A percentile compares a stretch with the other conserved stretches of the same genome.
phyloP scores from a whole-genome alignment of 805 yeast species.

The Wickerhamiella musiphila region DNA sequence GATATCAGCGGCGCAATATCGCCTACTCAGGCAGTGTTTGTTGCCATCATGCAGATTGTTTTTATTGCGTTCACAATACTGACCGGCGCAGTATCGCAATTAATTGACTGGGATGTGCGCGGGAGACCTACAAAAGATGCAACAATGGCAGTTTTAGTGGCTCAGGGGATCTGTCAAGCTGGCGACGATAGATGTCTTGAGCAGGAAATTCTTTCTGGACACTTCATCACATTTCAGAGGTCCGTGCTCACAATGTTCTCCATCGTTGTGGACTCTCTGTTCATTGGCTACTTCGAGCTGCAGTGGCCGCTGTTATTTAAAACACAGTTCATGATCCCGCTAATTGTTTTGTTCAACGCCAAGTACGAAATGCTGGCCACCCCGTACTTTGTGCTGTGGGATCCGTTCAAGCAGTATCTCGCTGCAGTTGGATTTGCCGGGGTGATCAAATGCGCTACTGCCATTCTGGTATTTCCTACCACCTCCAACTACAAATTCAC shows the following conservation, averaged over 20 bases:
- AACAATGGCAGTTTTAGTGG: slow-evolving; percentile 7
- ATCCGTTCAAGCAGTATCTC: slow-evolving; percentile 9
- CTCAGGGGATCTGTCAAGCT: slow-evolving; percentile 12
- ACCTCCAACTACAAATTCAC: slow-evolving; percentile 16
- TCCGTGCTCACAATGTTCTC: slow-evolving; percentile 16
- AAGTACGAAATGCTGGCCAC: slow-evolving; percentile 10
- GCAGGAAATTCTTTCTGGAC: slow-evolving; percentile 12
- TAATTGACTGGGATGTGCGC: slow-evolving; percentile 14
- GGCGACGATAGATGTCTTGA: slow-evolving; percentile 11
- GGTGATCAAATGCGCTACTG: slow-evolving; percentile 11
- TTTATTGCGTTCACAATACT: slow-evolving; percentile 8
- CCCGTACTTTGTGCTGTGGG: slow-evolving; percentile 16
- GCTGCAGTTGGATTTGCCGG: slow-evolving; percentile 17
- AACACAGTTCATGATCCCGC: slow-evolving; percentile 15
- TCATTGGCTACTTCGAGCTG: slow-evolving; percentile 10
- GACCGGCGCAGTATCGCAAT: slow-evolving; percentile 14
- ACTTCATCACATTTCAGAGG: slow-evolving; percentile 10
- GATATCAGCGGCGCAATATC: slow-evolving; percentile 15
- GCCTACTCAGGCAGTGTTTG: slow-evolving; percentile 6
- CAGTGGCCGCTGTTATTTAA: slow-evolving; percentile 10
- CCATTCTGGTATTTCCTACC: slow-evolving; percentile 16
- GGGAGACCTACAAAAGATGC: slow-evolving; percentile 11
- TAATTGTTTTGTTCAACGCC: slow-evolving; percentile 13
- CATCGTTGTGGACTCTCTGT: slow-evolving; percentile 10
- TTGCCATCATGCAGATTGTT: too few species aligned